Percentiles rank a stretch among this genome's conserved stretches.
phyloP scores from a whole-genome alignment of 73 alveolate genomes.

The Uronychia setigera region DNA sequence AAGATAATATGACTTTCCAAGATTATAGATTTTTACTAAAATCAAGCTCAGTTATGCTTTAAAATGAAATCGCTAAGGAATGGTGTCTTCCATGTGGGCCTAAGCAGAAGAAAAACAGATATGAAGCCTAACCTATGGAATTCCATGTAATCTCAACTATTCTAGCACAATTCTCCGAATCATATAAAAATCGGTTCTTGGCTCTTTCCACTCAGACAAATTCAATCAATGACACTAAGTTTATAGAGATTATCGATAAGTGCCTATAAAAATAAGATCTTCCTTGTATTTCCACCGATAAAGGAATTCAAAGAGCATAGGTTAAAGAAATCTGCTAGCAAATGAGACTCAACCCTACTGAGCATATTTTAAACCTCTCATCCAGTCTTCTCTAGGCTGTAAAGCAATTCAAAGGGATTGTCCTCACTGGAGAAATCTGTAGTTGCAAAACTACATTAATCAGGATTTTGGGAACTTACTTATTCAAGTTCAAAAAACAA shows the following conservation, averaged over 20 bases:
- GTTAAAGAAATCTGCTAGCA: not conserved
- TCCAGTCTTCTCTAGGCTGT: not conserved
- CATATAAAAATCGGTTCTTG: no score
- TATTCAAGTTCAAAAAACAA: not conserved
- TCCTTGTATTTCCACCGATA: no score
- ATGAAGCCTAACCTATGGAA: not conserved
- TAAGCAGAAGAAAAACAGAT: no score
- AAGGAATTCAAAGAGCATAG: not conserved
- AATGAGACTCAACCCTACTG: not conserved
- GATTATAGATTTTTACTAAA: conserved; percentile 20
- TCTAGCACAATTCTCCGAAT: no score
- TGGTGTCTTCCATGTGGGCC: no score
- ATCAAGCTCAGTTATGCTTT: not conserved
- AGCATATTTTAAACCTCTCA: not conserved
- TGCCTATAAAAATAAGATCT: no score
- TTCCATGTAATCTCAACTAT: not conserved
- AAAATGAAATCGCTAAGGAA: not conserved
- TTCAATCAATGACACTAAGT: no score
- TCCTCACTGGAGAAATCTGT: conserved; percentile 55
- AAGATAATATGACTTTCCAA: not conserved
- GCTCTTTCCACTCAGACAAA: no score
- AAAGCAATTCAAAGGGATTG: conserved; percentile 38
- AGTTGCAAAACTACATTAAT: conserved; percentile 53
- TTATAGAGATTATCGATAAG: no score
- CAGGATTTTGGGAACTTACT: not conserved